phyloP scores from a whole-genome alignment of 495 filamentous ascomycete species.

The Penicillium manginii region DNA sequence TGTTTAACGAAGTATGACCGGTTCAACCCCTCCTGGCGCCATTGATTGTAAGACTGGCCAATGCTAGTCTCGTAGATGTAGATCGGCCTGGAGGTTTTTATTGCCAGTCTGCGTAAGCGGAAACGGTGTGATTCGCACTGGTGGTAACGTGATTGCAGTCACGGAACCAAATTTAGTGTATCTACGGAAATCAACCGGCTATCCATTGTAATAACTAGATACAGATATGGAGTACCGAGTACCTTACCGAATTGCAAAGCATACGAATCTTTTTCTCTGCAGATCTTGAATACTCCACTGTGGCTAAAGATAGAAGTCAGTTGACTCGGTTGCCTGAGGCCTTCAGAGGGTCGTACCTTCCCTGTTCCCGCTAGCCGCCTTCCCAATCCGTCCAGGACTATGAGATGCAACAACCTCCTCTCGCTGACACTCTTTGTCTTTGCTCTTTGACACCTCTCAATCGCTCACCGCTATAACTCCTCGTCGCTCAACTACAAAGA shows the following conservation, averaged over 20 bases:
- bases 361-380: constrained; percentile 19
- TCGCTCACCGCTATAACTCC: background rate
- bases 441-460: background rate
- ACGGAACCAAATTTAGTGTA: background rate
- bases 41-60: constrained; percentile 17
- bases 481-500: constrained; percentile 8
- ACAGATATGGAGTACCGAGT: too few relatives aligned
- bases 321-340: constrained; percentile 21
- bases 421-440: constrained; percentile 6
- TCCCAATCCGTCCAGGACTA: constrained; percentile 34
- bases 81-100: background rate
- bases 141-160: too few relatives aligned
- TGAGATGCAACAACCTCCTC: constrained; percentile 22
- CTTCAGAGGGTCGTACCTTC: constrained; percentile 1
- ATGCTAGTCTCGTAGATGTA: constrained; percentile 10
- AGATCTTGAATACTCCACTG: constrained; percentile 2
- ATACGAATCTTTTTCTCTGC: background rate
- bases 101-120: constrained; percentile 5
- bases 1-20: constrained; percentile 51
- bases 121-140: background rate
- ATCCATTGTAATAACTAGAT: too few relatives aligned
- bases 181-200: background rate
- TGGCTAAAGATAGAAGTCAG: constrained; percentile 25
- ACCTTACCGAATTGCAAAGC: too few relatives aligned
- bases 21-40: constrained; percentile 31